Evolutionary conservation across 108 stramenopile species (phyloP).

Genomic region (Cyclotella choctawhatcheeana): DNA sequence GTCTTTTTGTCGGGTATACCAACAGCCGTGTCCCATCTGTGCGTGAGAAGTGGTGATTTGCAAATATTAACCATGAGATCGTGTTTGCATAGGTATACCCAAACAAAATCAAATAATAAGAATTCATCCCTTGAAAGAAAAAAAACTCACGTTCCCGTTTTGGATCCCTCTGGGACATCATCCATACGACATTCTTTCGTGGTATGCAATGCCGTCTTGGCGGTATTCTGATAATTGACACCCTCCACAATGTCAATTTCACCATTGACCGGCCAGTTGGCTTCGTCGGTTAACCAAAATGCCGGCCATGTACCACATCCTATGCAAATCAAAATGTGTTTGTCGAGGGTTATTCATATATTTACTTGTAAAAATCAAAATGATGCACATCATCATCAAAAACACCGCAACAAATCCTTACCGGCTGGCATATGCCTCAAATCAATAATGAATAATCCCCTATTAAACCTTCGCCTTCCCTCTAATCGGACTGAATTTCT

Average conservation of each 20-base stretch:
- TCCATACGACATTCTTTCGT: conserved; percentile 52
- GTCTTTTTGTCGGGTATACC: conserved; percentile 85
- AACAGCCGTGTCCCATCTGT: conserved; percentile 80
- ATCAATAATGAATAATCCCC: conserved; percentile 85
- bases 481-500: conserved; percentile 82
- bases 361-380: neutral
- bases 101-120: too few species aligned
- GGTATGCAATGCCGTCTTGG: conserved; percentile 90
- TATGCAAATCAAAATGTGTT: neutral
- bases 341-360: neutral
- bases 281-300: conserved; percentile 89
- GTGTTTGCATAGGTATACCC: too few species aligned
- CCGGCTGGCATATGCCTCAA: conserved; percentile 81
- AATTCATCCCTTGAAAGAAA: too few species aligned
- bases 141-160: conserved; percentile 70
- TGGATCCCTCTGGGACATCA: conserved; percentile 60
- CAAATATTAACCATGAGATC: too few species aligned
- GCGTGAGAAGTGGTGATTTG: too few species aligned
- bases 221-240: conserved; percentile 76
- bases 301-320: conserved; percentile 92
- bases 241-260: conserved; percentile 93
- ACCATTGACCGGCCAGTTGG: conserved; percentile 84
- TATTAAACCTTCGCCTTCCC: conserved; percentile 76
- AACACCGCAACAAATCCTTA: neutral
- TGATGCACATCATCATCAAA: neutral